Evolutionary conservation across 164 flowering plant genomes (phyloP), one percentile per base, ranked within the genome.

Genomic region (Nymphaea colorata): DNA sequence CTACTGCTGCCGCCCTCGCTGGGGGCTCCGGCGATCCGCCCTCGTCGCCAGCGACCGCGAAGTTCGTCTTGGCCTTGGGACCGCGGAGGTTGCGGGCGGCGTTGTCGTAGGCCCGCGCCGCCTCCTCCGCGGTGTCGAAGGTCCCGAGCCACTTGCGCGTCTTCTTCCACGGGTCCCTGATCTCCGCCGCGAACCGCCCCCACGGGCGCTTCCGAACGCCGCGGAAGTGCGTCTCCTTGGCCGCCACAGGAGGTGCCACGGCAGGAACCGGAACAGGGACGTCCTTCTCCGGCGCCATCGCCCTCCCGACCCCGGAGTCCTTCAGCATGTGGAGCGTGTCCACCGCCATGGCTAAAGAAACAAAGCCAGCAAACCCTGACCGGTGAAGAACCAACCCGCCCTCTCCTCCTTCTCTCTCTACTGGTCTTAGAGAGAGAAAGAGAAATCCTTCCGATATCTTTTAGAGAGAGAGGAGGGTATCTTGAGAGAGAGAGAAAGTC

Each of bases 171-270:
- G 85, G 85, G 70, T 82, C 85, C 18, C 85, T 77, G 57, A 82
- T 82, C 83, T 82, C 85, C 2, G 85, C 85, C 0, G 85, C 85
- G 74, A 67, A 82, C 16, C 85, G 73, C 8, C 85, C 85, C 85
- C 85, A 82, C 3, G 85, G 85, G 43, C 85, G 71, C 75, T 80
- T 82, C 16, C 85, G 61, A 3, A 82, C 85, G 43, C 85, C 85
- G 66, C 85, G 70, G 44, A 74, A 82, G 53, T 78, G 85, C 62
- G 68, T 68, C 64, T 78, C 80, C 64, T 74, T 78, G 3, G 60
- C 64, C 44, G 71, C 67, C 59, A 18, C 11, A 7, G 55, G 12
- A 7, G 55, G 55, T 4, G 11, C 12, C 11, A 5, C 53, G 11
- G 53, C 53, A 43, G 45, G 59, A 61, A 5, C 66, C 66, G 14